Conservation (phyloP, 495 filamentous ascomycete species). For the Choiromyces venosus region DNA sequence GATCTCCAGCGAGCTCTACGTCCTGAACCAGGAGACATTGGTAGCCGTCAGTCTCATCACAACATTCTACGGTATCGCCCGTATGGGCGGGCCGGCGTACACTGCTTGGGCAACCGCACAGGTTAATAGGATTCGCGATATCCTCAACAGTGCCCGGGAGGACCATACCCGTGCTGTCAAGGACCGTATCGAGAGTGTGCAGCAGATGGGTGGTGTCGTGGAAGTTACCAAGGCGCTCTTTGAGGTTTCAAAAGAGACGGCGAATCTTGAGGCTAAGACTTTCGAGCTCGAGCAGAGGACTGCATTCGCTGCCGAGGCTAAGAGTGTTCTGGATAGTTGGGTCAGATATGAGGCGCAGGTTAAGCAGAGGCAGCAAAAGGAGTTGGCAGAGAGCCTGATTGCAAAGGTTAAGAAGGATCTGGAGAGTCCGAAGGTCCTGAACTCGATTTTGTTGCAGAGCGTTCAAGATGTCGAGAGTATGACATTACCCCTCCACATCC, state of each 20-base stretch:
- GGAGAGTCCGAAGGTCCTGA: conserved; percentile 88
- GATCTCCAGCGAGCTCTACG: conserved; percentile 98
- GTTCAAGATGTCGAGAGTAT: conserved; percentile 93
- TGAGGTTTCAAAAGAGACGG: conserved; percentile 98
- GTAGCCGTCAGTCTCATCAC: conserved; percentile 81
- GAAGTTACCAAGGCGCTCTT: conserved; percentile 96
- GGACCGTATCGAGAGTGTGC: conserved; percentile 83
- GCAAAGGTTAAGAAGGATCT: conserved; percentile 97
- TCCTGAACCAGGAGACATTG: conserved; percentile 96
- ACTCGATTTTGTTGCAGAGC: conserved; percentile 94
- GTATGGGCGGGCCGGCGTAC: conserved; percentile 90
- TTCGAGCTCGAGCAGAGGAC: conserved; percentile 96
- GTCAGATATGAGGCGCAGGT: conserved; percentile 97
- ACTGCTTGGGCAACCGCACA: conserved; percentile 83
- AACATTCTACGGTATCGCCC: conserved; percentile 80
- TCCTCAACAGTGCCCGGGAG: conserved; percentile 85
- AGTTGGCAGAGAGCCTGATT: conserved; percentile 87
- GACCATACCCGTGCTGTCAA: conserved; percentile 95
- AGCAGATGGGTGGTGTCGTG: conserved; percentile 86
- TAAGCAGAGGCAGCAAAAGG: conserved; percentile 94
- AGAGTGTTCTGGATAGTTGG: conserved; percentile 94
- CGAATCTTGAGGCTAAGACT: conserved; percentile 85
- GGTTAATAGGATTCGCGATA: conserved; percentile 78
- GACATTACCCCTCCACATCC: conserved; percentile 43
- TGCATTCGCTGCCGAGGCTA: conserved; percentile 81